Evolutionary conservation across 768 basidiomycete species (phyloP).

Genomic region (Mrakia blollopis): DNA sequence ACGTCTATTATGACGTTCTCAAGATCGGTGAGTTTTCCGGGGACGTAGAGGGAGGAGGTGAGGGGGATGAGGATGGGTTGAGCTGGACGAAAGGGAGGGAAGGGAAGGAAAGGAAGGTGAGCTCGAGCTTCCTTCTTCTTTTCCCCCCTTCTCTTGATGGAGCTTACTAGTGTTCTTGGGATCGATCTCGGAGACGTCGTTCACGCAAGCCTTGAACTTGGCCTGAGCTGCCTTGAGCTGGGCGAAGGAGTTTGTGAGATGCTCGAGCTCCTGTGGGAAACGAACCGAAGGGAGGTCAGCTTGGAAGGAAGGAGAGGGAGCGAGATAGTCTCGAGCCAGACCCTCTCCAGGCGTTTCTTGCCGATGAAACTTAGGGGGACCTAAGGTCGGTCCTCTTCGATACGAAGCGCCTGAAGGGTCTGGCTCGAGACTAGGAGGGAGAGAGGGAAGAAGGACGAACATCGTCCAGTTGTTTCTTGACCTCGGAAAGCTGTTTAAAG

Average conservation of each 20-base stretch:
- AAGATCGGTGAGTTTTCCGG: conserved; percentile 75
- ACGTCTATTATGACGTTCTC: conserved; percentile 90
- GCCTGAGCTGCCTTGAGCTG: conserved; percentile 89
- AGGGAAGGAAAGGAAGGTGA: not conserved
- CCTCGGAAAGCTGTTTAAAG: conserved; percentile 77
- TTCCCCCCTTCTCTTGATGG: too few relatives aligned
- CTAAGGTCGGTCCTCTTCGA: too few relatives aligned
- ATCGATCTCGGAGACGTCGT: conserved; percentile 70
- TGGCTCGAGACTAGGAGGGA: too few relatives aligned
- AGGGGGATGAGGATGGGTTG: conserved; percentile 87
- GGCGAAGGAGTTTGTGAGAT: conserved; percentile 83
- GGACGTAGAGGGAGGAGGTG: conserved; percentile 91
- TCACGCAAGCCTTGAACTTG: conserved; percentile 82
- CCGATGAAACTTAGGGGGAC: too few relatives aligned
- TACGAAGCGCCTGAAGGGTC: too few relatives aligned
- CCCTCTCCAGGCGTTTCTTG: too few relatives aligned
- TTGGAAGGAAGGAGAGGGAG: not conserved
- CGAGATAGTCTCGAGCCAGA: too few relatives aligned
- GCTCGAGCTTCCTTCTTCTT: not conserved
- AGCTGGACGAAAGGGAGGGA: conserved; percentile 50
- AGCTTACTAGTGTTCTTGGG: conserved; percentile 53
- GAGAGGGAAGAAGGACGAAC: conserved; percentile 46
- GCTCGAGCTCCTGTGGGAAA: conserved; percentile 70
- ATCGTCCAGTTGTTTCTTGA: conserved; percentile 87
- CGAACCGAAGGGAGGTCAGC: too few relatives aligned